Conservation (phyloP, 257 asterid species). For the Orobanche coerulescens region DNA sequence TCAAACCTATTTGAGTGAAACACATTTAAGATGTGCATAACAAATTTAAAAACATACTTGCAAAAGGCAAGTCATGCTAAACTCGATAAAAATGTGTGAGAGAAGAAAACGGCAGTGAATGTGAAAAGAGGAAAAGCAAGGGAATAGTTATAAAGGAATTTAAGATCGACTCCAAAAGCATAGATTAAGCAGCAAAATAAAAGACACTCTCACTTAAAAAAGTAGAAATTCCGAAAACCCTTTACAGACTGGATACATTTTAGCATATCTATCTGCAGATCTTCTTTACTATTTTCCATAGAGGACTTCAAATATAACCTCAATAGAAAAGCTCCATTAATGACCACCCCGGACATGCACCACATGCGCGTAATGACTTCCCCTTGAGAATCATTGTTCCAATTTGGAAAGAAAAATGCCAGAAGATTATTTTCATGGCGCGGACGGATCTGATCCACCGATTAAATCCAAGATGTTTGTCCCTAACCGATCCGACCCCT, state of each 20-base stretch:
- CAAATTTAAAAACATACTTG: neutral
- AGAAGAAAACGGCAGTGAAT: neutral
- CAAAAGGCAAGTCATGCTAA: slow-evolving; percentile 13
- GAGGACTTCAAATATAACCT: slow-evolving; percentile 27
- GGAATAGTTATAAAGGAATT: neutral
- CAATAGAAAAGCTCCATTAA: slow-evolving; percentile 26
- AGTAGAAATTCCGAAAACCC: slow-evolving; percentile 29
- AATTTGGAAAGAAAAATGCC: slow-evolving; percentile 28
- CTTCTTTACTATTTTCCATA: slow-evolving; percentile 13
- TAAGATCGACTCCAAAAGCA: slow-evolving; percentile 13
- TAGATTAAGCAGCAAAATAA: slow-evolving; percentile 11
- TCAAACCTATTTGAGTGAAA: neutral
- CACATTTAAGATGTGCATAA: neutral
- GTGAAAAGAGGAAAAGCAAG: slow-evolving; percentile 9
- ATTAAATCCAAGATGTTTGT: slow-evolving; percentile 15
- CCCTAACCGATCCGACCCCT: slow-evolving; percentile 17
- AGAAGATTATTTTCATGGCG: neutral
- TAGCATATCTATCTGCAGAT: slow-evolving; percentile 15
- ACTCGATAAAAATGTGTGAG: neutral
- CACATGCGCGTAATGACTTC: slow-evolving; percentile 17
- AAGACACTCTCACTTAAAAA: slow-evolving; percentile 27
- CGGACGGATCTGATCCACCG: slow-evolving; percentile 18
- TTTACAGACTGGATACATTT: slow-evolving; percentile 28
- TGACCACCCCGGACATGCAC: slow-evolving; percentile 30
- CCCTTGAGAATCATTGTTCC: slow-evolving; percentile 17